Evolutionary conservation across 2,329 filamentous ascomycete genomes (phyloP).

Genomic region (Rutstroemia sp.): DNA sequence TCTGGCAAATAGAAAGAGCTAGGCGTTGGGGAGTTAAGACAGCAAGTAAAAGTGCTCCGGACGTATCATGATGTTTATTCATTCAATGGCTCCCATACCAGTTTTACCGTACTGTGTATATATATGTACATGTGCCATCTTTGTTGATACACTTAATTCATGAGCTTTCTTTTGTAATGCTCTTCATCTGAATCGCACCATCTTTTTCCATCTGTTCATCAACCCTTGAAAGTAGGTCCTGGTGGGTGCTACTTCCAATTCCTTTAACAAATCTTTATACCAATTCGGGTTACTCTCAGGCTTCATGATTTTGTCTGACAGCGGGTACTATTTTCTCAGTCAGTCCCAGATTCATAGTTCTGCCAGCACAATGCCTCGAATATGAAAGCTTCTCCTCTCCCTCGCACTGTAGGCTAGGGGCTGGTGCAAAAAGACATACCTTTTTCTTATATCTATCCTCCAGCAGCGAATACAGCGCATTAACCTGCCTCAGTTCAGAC

Average conservation of each 20-base stretch:
- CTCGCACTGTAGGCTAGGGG: neutral
- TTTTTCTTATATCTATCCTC: conserved; percentile 51
- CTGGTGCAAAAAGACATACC: conserved; percentile 30
- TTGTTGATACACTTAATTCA: neutral
- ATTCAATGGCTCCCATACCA: neutral
- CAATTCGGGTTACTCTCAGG: conserved; percentile 61
- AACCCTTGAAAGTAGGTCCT: conserved; percentile 46
- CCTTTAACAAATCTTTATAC: conserved; percentile 45
- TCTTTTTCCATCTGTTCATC: conserved; percentile 48
- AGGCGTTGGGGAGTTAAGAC: neutral
- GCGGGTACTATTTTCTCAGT: conserved; percentile 34
- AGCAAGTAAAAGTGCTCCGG: neutral
- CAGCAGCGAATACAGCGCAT: conserved; percentile 51
- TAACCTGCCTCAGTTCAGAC: conserved; percentile 48
- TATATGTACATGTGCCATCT: neutral
- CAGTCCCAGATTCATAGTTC: neutral
- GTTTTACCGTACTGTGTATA: neutral
- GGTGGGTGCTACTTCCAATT: conserved; percentile 56
- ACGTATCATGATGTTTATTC: neutral
- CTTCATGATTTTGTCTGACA: conserved; percentile 43
- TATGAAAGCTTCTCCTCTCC: neutral
- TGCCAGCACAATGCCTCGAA: no score
- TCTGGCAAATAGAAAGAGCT: neutral
- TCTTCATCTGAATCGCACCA: conserved; percentile 47
- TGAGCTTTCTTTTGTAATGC: neutral